Percentiles rank a stretch among this genome's conserved stretches.
Conservation (phyloP, 2,329 filamentous ascomycete species). For the Falciphora oryzae region DNA sequence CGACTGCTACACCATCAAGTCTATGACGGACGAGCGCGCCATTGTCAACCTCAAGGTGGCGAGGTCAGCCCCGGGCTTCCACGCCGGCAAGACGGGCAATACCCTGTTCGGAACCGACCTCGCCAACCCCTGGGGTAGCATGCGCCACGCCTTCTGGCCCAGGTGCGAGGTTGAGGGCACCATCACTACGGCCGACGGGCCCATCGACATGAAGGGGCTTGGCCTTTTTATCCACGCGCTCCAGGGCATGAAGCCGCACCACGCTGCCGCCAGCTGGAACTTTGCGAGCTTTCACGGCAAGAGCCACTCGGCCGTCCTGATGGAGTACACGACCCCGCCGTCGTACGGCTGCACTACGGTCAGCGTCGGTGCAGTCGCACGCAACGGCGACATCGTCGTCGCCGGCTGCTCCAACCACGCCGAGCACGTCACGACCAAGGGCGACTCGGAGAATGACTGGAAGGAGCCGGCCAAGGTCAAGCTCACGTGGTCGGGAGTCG, state of each 20-base stretch:
- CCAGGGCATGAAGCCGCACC: conserved; percentile 99
- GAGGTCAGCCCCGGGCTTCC: conserved; percentile 71
- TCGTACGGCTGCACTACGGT: conserved; percentile 87
- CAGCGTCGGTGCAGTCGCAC: conserved; percentile 74
- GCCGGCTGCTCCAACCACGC: conserved; percentile 62
- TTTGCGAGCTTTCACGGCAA: conserved; percentile 89
- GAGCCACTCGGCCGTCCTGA: conserved; percentile 80
- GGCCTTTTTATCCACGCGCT: conserved; percentile 79
- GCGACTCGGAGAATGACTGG: conserved; percentile 79
- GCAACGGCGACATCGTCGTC: conserved; percentile 72
- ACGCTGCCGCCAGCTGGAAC: conserved; percentile 88
- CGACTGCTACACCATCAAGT: conserved; percentile 81
- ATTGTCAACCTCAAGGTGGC: conserved; percentile 84
- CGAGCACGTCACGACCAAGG: conserved; percentile 62
- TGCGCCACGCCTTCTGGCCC: conserved; percentile 94
- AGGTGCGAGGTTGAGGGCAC: conserved; percentile 75
- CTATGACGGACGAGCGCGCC: conserved; percentile 70
- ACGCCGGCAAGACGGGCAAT: conserved; percentile 77
- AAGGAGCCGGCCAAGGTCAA: conserved; percentile 73
- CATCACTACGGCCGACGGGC: conserved; percentile 76
- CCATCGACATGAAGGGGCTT: conserved; percentile 74
- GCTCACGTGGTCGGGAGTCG: conserved; percentile 73
- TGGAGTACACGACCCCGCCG: conserved; percentile 92
- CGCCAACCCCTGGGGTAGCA: conserved; percentile 79
- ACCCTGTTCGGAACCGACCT: conserved; percentile 83